These are phyloP conservation scores for Coffea canephora DNA, from an alignment of 257 asterid genomes.

Conservation along the genomic window DNA sequence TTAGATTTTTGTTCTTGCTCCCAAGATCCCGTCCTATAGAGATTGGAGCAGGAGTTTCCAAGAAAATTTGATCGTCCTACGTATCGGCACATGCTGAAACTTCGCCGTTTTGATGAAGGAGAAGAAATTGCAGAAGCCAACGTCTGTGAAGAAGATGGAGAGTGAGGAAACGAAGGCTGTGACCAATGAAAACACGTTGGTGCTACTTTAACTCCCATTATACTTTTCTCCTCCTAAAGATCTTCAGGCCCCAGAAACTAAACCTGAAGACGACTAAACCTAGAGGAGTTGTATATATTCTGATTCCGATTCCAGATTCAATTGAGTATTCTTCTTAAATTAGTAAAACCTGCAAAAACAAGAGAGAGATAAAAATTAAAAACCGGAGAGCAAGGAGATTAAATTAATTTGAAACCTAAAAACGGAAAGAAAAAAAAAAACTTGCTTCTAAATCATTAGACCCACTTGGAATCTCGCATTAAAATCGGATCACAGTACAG, in stretches of 20 bases:
- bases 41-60: slow-evolving; percentile 35
- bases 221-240: slow-evolving; percentile 1
- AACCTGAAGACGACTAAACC: not conserved
- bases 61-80: slow-evolving; percentile 35
- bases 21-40: slow-evolving; percentile 49
- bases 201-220: slow-evolving; percentile 71
- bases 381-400: slow-evolving; percentile 10
- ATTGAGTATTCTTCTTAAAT: slow-evolving; percentile 19
- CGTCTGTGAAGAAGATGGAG: slow-evolving; percentile 74
- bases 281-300: not conserved
- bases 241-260: slow-evolving; percentile 2
- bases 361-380: slow-evolving; percentile 26
- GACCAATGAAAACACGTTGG: slow-evolving; percentile 60
- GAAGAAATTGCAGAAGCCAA: slow-evolving; percentile 60
- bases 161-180: slow-evolving; percentile 59
- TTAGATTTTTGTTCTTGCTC: slow-evolving; percentile 27
- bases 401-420: not conserved
- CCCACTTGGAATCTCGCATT: slow-evolving; percentile 30
- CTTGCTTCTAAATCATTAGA: slow-evolving; percentile 27
- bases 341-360: slow-evolving; percentile 43
- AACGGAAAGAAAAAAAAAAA: too few species aligned
- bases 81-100: slow-evolving; percentile 38
- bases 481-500: slow-evolving; percentile 51
- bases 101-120: slow-evolving; percentile 49
- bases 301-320: slow-evolving; percentile 31